A percentile compares a stretch with the other conserved stretches of the same genome.
Evolutionary conservation across 2,329 filamentous ascomycete species (phyloP).

Genomic region (Apiospora sp.): DNA sequence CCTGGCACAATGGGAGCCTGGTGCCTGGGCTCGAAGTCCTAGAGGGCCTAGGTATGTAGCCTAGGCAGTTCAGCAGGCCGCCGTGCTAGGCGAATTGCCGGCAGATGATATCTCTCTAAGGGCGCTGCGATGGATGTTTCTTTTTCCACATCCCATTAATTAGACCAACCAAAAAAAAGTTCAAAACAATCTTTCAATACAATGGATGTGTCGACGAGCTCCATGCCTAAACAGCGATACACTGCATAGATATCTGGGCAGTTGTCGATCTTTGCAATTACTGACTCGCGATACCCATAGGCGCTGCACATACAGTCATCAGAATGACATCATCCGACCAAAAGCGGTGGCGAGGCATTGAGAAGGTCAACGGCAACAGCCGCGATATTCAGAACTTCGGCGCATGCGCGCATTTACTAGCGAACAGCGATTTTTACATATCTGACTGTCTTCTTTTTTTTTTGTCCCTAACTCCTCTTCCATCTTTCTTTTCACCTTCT

Average conservation of each 20-base stretch:
- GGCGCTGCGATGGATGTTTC: not conserved
- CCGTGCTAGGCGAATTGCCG: not conserved
- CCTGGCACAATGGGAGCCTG: not conserved
- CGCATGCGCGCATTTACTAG: not conserved
- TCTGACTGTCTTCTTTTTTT: not conserved
- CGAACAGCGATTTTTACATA: not conserved
- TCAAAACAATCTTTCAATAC: not conserved
- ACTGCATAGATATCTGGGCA: constrained; percentile 14
- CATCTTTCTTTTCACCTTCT: not conserved
- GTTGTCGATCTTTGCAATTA: constrained; percentile 15
- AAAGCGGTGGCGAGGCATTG: not conserved
- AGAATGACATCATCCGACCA: not conserved
- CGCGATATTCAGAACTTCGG: constrained; percentile 5
- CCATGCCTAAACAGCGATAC: constrained; percentile 10
- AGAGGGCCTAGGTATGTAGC: not conserved
- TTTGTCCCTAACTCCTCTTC: not conserved
- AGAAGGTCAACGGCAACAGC: not conserved
- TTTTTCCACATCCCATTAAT: not conserved
- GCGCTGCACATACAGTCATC: not conserved
- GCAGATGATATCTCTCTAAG: not conserved
- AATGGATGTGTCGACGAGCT: constrained; percentile 13
- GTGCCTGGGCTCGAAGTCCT: not conserved
- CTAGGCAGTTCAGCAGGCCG: not conserved
- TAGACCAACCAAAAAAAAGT: not conserved
- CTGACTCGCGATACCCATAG: constrained; percentile 17